Base-by-base conservation (phyloP, 1,139 yeast species). In the Geotrichum klebahnii region DNA sequence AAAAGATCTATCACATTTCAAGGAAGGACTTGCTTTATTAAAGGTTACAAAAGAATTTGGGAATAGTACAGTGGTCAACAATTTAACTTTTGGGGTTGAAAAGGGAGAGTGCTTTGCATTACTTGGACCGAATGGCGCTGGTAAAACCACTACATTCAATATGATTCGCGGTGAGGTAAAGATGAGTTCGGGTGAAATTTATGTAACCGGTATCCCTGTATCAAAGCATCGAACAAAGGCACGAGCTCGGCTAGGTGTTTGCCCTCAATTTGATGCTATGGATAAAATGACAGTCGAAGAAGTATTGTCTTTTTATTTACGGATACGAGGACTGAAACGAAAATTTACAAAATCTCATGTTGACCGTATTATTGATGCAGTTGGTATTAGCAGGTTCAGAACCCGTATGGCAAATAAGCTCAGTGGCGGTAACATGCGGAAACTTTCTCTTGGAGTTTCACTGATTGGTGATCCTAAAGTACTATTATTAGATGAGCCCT, bases 351-450 rank as follows among this genome's bases (percentile, higher is more conserved):
- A 84, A 73, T 90, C 84, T 74, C 96, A 89, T 75, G 88, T 88
- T 64, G 95, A 87, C 72, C 87, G 53, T 5, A 57, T 70, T 32
- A 63, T 70, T 35, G 60, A 60, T n/a, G 70, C 69, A 5, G 71
- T 68, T 5, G 71, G 70, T 5, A 50, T 68, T 12, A 60, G 56
- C 5, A 53, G 67, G 31, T 68, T 68, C 59, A 47, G 62, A 12
- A 53, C 54, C 5, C 61, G 70, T 17, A 60, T 65, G 57, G 70
- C 70, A 2, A 57, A 59, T 46, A 64, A 67, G 61, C 79, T 89
- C 63, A 88, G 96, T 66, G 97, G 97, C 77, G 97, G 97, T 78
- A 89, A 96, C 90, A 87, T 88, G 79, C 85, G 92, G 88, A 89
- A 89, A 76, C 79, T 89, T 74, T 96, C 96, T 67, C 79, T 89